Evolutionary conservation across 208 protist species (phyloP).

Genomic region (Leishmania aethiopica): DNA sequence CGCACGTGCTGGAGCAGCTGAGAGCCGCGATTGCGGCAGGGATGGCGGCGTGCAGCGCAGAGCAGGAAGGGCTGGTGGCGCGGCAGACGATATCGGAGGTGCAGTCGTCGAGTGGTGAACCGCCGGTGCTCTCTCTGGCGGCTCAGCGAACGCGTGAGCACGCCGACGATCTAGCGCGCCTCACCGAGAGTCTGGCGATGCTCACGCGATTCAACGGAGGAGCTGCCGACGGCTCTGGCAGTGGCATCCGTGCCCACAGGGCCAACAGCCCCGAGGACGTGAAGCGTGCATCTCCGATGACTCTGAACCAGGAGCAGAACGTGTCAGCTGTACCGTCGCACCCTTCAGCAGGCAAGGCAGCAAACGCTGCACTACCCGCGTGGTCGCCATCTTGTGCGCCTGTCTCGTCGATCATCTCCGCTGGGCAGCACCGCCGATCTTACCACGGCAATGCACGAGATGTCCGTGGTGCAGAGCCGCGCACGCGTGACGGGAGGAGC

Average conservation of each 20-base stretch:
- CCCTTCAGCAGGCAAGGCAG: not conserved
- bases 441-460: not conserved
- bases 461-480: not conserved
- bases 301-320: not conserved
- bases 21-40: constrained; percentile 9
- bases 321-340: not conserved
- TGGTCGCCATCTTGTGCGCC: not conserved
- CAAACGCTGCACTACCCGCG: not conserved
- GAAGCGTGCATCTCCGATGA: not conserved
- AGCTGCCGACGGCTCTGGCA: not conserved
- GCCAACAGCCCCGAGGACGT: not conserved
- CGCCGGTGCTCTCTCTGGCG: constrained; percentile 3
- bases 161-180: constrained; percentile 13
- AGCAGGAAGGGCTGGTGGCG: not conserved
- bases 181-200: constrained; percentile 10
- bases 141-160: constrained; percentile 16
- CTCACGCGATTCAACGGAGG: not conserved
- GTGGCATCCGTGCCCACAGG: not conserved
- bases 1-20: constrained; percentile 6
- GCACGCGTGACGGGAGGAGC: not conserved
- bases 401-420: not conserved
- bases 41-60: not conserved
- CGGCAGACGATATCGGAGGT: not conserved
- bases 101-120: not conserved
- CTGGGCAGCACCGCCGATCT: not conserved